These are phyloP conservation scores for Aspergillus diversus DNA, from an alignment of 495 filamentous ascomycete genomes.

Conservation along the genomic window DNA sequence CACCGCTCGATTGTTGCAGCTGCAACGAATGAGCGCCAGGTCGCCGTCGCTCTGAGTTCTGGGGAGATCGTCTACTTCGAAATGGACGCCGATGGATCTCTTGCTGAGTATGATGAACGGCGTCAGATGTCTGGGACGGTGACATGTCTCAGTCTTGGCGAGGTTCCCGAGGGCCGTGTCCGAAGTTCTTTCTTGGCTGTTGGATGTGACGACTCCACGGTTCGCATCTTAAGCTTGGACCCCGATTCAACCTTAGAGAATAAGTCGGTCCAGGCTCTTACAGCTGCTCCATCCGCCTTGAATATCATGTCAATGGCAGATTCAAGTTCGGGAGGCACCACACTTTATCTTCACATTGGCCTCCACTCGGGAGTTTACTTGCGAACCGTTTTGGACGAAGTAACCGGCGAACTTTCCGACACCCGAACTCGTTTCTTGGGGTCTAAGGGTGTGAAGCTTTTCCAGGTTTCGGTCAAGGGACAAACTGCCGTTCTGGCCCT, in stretches of 20 bases:
- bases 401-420: slow-evolving; percentile 92
- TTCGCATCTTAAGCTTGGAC: slow-evolving; percentile 87
- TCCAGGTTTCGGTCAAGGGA: slow-evolving; percentile 80
- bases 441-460: slow-evolving; percentile 82
- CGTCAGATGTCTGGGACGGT: slow-evolving; percentile 96
- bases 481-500: slow-evolving; percentile 87
- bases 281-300: slow-evolving; percentile 83
- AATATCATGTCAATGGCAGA: slow-evolving; percentile 96
- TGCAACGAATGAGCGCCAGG: slow-evolving; percentile 89
- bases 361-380: slow-evolving; percentile 95
- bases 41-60: slow-evolving; percentile 89
- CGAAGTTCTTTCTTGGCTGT: slow-evolving; percentile 91
- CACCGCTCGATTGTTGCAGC: slow-evolving; percentile 96
- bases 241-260: slow-evolving; percentile 88
- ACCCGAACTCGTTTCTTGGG: slow-evolving; percentile 93
- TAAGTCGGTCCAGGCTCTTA: slow-evolving; percentile 90
- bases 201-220: slow-evolving; percentile 94
- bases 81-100: slow-evolving; percentile 85
- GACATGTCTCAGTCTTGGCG: slow-evolving; percentile 89
- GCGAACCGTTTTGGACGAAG: slow-evolving; percentile 88
- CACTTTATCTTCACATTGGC: slow-evolving; percentile 92
- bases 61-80: slow-evolving; percentile 98
- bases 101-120: slow-evolving; percentile 95
- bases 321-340: slow-evolving; percentile 75
- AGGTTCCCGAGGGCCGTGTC: slow-evolving; percentile 85